Evolutionary conservation across 2,329 filamentous ascomycete species (phyloP), one percentile per base, ranked within the genome.

Genomic region (Colletotrichum costaricense): DNA sequence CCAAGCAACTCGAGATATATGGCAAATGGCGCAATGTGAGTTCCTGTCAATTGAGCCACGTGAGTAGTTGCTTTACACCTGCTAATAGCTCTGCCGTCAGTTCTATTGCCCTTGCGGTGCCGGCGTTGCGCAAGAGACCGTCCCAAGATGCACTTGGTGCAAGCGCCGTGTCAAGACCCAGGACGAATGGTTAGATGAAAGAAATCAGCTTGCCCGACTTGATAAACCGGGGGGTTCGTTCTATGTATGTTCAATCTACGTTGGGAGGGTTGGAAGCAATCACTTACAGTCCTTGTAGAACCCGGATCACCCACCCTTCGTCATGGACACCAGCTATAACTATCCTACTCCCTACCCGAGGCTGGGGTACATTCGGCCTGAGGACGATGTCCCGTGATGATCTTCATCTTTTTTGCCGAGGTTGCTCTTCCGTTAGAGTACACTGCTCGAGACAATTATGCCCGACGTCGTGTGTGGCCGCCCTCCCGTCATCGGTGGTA

Each of bases 31-130:
- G 57, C 4, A 54, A 38, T 9, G 72, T 72, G 49, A 16, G 72
- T 59, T 12, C 24, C 19, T 19, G 26, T 14, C 58, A 22, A 3
- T 9, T 38, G 19, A 19, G 3, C 24, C 42, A 54, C 9, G 22
- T 66, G 58, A 52, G 16, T n/a, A 5, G 1, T 11, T 16, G 6
- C 14, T 8, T 42, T 16, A n/a, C 3, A 16, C 1, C 49, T 30
- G 42, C 42, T 49, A 22, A 49, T 5, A 22, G 8, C 4, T 49
- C 8, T 22, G 4, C 42, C 9, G 7, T 7, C 35, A 73, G 74
- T 73, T 75, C 6, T 75, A 60, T 64, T 75, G 74, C 33, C 33
- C 19, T 19, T 75, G 74, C 26, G 69, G 72, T 30, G 64, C 56
- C 0, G 52, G 28, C 1, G 65, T 75, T 11, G 33, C 64, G n/a